Evolutionary conservation across 805 yeast genomes (phyloP).

Genomic region (Cyberlindnera xylosilytica): DNA sequence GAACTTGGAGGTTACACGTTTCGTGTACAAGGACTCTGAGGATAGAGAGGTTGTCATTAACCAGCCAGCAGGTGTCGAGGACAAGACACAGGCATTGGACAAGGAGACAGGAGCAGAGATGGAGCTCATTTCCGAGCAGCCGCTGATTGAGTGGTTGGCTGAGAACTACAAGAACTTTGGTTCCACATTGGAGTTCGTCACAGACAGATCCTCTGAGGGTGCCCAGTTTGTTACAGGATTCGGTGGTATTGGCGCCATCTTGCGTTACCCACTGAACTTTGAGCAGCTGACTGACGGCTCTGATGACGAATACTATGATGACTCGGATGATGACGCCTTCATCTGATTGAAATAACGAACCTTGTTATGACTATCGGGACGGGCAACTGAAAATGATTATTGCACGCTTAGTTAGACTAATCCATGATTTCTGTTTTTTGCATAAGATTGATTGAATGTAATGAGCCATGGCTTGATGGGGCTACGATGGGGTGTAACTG

Average conservation of each 20-base stretch:
- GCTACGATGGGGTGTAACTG: too few species aligned
- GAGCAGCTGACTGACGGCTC: conserved; percentile 93
- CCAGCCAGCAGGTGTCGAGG: conserved; percentile 68
- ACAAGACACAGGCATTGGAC: conserved; percentile 74
- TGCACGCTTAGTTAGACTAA: conserved; percentile 1
- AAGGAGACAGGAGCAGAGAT: conserved; percentile 86
- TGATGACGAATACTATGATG: conserved; percentile 83
- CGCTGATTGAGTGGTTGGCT: conserved; percentile 95
- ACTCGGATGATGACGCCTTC: conserved; percentile 35
- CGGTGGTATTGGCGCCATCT: conserved; percentile 97
- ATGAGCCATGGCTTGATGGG: too few species aligned
- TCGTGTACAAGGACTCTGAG: conserved; percentile 78
- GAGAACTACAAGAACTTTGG: conserved; percentile 94
- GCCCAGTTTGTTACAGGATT: conserved; percentile 97
- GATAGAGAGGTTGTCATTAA: conserved; percentile 73
- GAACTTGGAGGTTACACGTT: conserved; percentile 81
- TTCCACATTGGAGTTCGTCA: conserved; percentile 92
- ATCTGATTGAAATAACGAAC: conserved; percentile 8
- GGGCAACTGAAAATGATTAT: conserved; percentile 9
- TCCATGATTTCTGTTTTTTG: not conserved
- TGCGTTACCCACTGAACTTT: conserved; percentile 95
- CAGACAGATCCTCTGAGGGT: conserved; percentile 97
- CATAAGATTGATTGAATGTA: too few species aligned
- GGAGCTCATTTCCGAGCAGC: conserved; percentile 82
- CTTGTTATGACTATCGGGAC: not conserved